Evolutionary conservation across 371 early-diverging fungal species (phyloP).

Genomic region (Smittium mucronatum): DNA sequence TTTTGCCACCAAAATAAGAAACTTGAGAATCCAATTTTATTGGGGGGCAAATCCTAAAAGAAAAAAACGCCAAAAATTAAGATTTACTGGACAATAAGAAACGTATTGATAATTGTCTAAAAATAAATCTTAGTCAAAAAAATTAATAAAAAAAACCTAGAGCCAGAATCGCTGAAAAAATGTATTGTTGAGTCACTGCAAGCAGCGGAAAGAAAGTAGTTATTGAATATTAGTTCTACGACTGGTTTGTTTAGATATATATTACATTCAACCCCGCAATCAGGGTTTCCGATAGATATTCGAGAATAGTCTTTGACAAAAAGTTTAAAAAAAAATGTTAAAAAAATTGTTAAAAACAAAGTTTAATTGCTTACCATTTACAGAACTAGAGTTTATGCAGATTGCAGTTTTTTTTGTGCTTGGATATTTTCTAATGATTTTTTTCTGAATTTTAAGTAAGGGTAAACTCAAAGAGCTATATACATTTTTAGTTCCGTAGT

Average conservation of each 20-base stretch:
- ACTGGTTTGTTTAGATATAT: background rate
- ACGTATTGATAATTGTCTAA: conserved; percentile 14
- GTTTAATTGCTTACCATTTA: background rate
- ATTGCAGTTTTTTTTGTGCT: background rate
- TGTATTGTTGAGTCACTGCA: background rate
- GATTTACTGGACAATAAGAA: conserved; percentile 15
- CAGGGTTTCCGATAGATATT: background rate
- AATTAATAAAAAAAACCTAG: background rate
- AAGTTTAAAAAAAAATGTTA: background rate
- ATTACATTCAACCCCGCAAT: background rate
- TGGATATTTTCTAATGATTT: background rate
- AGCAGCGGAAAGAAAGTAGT: conserved; percentile 10
- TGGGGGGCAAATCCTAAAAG: conserved; percentile 21
- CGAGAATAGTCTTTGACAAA: background rate
- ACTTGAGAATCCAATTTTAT: conserved; percentile 19
- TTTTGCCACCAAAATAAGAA: conserved; percentile 14
- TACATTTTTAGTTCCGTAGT: background rate
- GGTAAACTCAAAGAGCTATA: background rate
- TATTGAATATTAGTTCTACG: conserved; percentile 11
- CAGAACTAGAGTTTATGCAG: background rate
- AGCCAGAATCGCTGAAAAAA: conserved; percentile 1
- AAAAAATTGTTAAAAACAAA: background rate
- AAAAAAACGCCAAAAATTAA: conserved; percentile 21
- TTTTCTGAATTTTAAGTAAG: background rate
- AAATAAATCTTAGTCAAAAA: conserved; percentile 12